phyloP scores from a whole-genome alignment of 2,329 filamentous ascomycete genomes.

The Trichoderma koningiopsis region DNA sequence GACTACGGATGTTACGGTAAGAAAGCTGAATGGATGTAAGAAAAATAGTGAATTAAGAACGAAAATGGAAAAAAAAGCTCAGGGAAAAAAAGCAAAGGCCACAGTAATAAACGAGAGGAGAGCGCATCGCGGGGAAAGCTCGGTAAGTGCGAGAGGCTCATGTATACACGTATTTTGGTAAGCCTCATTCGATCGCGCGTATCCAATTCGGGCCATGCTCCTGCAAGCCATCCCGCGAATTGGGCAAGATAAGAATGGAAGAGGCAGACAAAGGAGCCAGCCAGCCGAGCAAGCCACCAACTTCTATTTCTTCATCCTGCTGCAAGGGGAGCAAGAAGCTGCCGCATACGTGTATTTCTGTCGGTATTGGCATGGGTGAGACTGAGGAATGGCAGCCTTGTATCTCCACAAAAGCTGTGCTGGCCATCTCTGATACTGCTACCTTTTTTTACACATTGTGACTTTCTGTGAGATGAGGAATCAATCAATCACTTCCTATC shows the following conservation, averaged over 20 bases:
- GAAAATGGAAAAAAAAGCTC: neutral
- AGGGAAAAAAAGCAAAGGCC: neutral
- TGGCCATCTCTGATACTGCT: neutral
- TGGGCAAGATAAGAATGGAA: neutral
- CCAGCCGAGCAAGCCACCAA: neutral
- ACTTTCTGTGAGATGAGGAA: too few species aligned
- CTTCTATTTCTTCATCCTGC: neutral
- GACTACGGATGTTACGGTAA: neutral
- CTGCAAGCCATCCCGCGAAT: constrained; percentile 5
- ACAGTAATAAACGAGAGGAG: neutral
- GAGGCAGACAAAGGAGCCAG: neutral
- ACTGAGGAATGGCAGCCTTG: neutral
- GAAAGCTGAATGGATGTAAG: neutral
- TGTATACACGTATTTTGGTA: neutral
- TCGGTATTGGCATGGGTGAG: neutral
- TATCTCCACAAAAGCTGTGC: neutral
- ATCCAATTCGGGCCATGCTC: neutral
- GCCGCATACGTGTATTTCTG: neutral
- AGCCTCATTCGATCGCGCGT: constrained; percentile 4
- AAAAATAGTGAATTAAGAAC: neutral
- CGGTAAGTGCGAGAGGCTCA: neutral
- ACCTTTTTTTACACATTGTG: neutral
- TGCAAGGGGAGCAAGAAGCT: neutral
- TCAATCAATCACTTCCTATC: neutral
- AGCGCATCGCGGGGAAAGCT: neutral